Conservation (phyloP, 202 grass and related monocot genomes). For the Schoenoplectus tabernaemontani region DNA sequence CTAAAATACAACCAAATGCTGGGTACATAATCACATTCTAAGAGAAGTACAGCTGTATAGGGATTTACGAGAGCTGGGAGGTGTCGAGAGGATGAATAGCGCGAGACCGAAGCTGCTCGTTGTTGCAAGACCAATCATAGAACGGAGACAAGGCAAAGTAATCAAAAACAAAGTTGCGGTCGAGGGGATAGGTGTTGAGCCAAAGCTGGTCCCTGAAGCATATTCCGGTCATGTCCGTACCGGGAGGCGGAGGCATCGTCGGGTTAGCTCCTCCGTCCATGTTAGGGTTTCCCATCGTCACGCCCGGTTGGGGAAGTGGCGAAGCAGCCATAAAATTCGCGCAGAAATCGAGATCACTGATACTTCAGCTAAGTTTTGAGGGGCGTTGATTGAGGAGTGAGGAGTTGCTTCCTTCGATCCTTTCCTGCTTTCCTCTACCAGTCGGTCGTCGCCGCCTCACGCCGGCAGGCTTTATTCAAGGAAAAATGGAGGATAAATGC, state of each 20-base stretch:
- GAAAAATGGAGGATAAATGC: no score
- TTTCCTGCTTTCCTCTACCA: no score
- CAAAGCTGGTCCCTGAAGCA: slow-evolving; percentile 99
- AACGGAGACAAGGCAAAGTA: slow-evolving; percentile 98
- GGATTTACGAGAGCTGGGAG: slow-evolving; percentile 64
- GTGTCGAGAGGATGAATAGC: slow-evolving; percentile 95
- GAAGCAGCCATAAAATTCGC: slow-evolving; percentile 45
- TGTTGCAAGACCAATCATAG: slow-evolving; percentile 93
- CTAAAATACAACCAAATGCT: neutral
- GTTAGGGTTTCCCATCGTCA: slow-evolving; percentile 17
- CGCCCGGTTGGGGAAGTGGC: slow-evolving; percentile 29
- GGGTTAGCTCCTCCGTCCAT: slow-evolving; percentile 29
- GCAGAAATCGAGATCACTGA: neutral
- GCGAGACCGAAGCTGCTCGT: slow-evolving; percentile 80
- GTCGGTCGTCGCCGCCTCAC: no score
- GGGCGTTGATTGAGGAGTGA: neutral
- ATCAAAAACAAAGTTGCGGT: slow-evolving; percentile 97
- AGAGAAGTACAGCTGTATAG: neutral
- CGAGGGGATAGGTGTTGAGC: slow-evolving; percentile 90
- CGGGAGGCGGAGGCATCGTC: slow-evolving; percentile 49
- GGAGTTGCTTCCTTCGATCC: neutral
- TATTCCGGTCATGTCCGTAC: slow-evolving; percentile 98
- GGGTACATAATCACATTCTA: neutral
- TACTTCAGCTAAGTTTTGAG: neutral
- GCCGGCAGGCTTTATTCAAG: no score